Evolutionary conservation across 805 yeast genomes (phyloP), one percentile per base, ranked within the genome.

Genomic region (Phaffomyces opuntiae): DNA sequence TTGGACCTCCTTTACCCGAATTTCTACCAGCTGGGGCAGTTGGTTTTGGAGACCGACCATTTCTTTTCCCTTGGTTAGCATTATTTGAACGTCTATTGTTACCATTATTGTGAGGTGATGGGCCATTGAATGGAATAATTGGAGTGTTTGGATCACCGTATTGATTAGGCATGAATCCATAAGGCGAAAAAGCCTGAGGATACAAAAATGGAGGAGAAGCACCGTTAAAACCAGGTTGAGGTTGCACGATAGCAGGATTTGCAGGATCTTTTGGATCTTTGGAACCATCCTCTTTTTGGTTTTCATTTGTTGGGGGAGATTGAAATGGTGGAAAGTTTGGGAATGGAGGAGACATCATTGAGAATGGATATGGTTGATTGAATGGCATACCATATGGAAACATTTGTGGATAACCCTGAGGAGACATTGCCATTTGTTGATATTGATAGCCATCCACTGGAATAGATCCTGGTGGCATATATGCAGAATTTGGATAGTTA

Each of bases 381-480:
- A 66, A 63, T n/a, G 60, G 60, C 57, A 65, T 57, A 6, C 65
- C 66, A 36, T 64, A 66, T 37, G 64, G 67, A 45, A 62, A 64
- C 64, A 65, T 61, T 44, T 58, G 63, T n/a, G 44, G 43, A 43
- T 51, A 54, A 11, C 52, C 52, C 33, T 52, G 59, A 24, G 57
- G 52, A 13, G 48, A 40, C 34, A 50, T 51, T 21, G 52, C 41
- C 38, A 40, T 46, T 31, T 43, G 49, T 12, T 37, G 39, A 31
- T 33, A 47, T 12, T 38, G 40, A 29, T 32, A 21, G 27, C 32
- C 31, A 24, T 39, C 43, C 9, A 36, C n/a, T 7, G 47, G 44
- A 17, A 24, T 13, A 34, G 36, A 36, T 29, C 40, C 27, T 6
- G 45, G 29, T 11, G 48, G 42, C 5, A 17, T n/a, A n/a, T 16